phyloP scores from a whole-genome alignment of 1,284 basidiomycete genomes.

The Malassezia restricta region DNA sequence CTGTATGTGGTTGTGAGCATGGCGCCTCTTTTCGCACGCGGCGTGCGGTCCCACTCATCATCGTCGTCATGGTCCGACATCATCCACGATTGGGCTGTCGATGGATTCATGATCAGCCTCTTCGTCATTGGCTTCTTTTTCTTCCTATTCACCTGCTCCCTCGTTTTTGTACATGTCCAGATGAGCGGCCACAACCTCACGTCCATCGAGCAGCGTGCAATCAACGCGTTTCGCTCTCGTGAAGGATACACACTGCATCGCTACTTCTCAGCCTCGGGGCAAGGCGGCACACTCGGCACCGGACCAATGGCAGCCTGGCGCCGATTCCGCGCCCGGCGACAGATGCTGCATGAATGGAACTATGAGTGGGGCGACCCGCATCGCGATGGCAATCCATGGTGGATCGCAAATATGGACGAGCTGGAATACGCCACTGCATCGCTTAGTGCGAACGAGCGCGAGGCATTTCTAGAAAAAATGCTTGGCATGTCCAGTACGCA shows the following conservation, averaged over 20 bases:
- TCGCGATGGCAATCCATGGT: constrained; percentile 72
- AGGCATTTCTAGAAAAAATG: constrained; percentile 1
- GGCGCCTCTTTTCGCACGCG: constrained; percentile 33
- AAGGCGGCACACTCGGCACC: constrained; percentile 11
- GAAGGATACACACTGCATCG: constrained; percentile 52
- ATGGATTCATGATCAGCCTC: constrained; percentile 58
- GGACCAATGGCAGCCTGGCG: constrained; percentile 5
- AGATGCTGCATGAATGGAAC: constrained; percentile 53
- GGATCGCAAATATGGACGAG: constrained; percentile 51
- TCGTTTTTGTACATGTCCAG: constrained; percentile 55
- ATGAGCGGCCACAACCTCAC: constrained; percentile 59
- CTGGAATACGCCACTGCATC: constrained; percentile 3
- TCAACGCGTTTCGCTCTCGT: constrained; percentile 54
- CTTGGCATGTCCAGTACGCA: background rate
- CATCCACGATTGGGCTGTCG: constrained; percentile 47
- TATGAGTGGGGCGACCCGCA: constrained; percentile 62
- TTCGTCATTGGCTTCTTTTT: constrained; percentile 58
- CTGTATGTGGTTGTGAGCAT: constrained; percentile 55
- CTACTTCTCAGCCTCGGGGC: constrained; percentile 20
- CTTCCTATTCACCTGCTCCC: constrained; percentile 56
- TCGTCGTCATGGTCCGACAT: background rate
- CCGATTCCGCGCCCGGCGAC: background rate
- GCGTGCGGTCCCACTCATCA: constrained; percentile 14
- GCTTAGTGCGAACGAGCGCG: background rate
- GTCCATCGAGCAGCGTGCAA: constrained; percentile 62